Conservation (phyloP, 345 rosid genomes). For the Carallia brachiata region DNA sequence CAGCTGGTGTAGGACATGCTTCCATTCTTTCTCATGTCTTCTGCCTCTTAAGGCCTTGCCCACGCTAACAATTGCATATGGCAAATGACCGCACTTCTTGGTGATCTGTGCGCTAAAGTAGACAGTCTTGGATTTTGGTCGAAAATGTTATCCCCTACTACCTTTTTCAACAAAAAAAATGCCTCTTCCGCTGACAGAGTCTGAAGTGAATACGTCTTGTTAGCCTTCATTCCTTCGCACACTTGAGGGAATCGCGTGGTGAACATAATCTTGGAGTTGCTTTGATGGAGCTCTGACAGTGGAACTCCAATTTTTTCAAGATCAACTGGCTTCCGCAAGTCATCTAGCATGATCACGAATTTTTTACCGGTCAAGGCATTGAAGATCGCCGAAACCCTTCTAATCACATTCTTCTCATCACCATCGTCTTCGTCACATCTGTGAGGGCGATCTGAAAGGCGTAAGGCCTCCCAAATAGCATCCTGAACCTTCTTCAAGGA, state of each 20-base stretch:
- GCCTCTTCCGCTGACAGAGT: conserved; percentile 5
- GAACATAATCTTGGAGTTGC: neutral
- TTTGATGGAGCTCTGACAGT: neutral
- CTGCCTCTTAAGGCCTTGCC: neutral
- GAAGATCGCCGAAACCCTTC: neutral
- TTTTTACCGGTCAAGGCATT: neutral
- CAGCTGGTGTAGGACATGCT: neutral
- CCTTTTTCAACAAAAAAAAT: neutral
- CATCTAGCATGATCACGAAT: neutral
- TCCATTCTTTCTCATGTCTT: neutral
- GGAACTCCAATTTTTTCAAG: neutral
- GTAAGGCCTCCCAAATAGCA: neutral
- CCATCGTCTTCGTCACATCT: neutral
- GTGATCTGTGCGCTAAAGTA: neutral
- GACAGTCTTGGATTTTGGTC: neutral
- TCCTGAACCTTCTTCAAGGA: neutral
- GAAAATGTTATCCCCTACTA: neutral
- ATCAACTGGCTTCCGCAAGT: neutral
- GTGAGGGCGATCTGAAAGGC: neutral
- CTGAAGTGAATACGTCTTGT: neutral
- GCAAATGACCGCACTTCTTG: conserved; percentile 6
- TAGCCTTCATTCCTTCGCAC: neutral
- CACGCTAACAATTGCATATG: conserved; percentile 2
- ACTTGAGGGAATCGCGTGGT: neutral
- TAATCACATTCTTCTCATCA: neutral